phyloP scores from a whole-genome alignment of 1,139 yeast genomes.

The Zygoascus meyerae region DNA sequence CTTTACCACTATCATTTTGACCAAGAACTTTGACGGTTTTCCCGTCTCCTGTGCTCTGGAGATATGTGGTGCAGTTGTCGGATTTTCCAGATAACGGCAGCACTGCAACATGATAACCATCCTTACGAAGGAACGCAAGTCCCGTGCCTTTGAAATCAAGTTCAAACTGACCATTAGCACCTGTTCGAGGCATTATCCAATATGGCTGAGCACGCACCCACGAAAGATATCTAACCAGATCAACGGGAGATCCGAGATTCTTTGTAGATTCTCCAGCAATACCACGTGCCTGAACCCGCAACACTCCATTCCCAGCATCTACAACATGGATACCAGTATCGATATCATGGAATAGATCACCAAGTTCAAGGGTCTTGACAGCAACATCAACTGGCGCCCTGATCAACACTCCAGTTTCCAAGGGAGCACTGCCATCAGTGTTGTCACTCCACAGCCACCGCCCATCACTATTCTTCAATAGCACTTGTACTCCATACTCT shows the following conservation, averaged over 20 bases:
- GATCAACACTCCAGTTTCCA: neutral
- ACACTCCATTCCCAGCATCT: neutral
- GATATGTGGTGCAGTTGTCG: slow-evolving; percentile 18
- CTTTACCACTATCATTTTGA: slow-evolving; percentile 17
- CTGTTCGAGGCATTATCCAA: slow-evolving; percentile 14
- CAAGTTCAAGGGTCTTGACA: neutral
- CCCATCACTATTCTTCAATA: neutral
- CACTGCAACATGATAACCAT: slow-evolving; percentile 25
- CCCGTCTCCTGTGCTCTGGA: slow-evolving; percentile 17
- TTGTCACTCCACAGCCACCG: neutral
- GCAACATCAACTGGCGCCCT: neutral
- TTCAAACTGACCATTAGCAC: neutral
- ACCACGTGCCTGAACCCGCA: slow-evolving; percentile 4
- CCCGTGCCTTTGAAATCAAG: slow-evolving; percentile 13
- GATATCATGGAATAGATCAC: slow-evolving; percentile 1
- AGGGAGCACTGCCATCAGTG: neutral
- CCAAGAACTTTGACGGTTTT: slow-evolving; percentile 15
- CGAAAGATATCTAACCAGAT: slow-evolving; percentile 10
- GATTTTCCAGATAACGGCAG: slow-evolving; percentile 21
- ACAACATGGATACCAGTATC: neutral
- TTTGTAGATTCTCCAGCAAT: neutral
- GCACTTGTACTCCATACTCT: no score
- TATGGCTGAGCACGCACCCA: slow-evolving; percentile 8
- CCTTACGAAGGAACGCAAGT: slow-evolving; percentile 19
- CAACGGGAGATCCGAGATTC: slow-evolving; percentile 10